Evolutionary conservation across 352 stramenopile species (phyloP), one percentile per base, ranked within the genome.

Genomic region (Pythium biforme): DNA sequence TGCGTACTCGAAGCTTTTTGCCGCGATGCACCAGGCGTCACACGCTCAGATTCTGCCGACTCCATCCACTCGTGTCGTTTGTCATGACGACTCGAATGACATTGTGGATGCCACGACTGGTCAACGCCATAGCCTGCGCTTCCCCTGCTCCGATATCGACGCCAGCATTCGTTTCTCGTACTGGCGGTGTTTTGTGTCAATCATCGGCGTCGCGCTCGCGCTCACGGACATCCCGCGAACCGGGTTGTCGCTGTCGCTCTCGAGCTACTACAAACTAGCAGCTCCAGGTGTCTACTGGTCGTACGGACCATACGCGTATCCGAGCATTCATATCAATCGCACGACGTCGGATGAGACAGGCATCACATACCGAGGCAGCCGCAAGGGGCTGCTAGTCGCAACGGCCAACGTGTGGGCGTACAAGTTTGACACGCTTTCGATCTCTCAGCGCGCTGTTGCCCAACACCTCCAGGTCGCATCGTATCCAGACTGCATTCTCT

Each of bases 351-450:
- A 46, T 39, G 20, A 2, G 17, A 47, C 52, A 37, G 14, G 29
- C 26, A 15, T 39, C n/a, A 19, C 4, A 34, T 62, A 58, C 22
- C 22, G 19, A 45, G 55, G 55, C 17, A n/a, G 20, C 15, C 11
- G 20, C 15, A 45, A 59, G 8, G 51, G 46, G 19, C 39, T 31
- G 26, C 43, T 31, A 12, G 41, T 66, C 6, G 25, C 19, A 0
- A 3, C 34, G 0, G 40, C 34, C 7, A 48, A 46, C 17, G 37
- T 62, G 11, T 70, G 64, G 64, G 33, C 56, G 17, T 70, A 66
- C 56, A 70, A 70, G 46, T 66, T 62, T 34, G 64, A 70, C 53
- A 59, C 50, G 33, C 15, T 70, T 8, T 66, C 64, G 2, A 66
- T 70, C 25, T 17, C 50, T 0, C 43, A 54, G 22, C 64, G 64